Conservation (phyloP, 495 filamentous ascomycete genomes). For the Trichoderma reesei region DNA sequence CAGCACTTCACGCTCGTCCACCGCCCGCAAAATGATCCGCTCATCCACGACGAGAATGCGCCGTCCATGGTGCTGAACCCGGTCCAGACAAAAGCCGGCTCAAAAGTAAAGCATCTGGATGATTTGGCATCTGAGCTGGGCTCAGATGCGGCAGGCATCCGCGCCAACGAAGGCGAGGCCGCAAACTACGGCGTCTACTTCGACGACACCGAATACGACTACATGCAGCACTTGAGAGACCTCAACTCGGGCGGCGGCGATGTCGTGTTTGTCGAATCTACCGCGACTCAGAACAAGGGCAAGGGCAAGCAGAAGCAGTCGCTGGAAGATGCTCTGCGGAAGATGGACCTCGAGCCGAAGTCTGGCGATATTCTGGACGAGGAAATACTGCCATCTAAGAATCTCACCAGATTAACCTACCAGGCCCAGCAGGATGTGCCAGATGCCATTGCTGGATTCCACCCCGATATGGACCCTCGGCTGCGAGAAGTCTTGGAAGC, state of each 20-base stretch:
- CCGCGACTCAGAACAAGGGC: slow-evolving; percentile 49
- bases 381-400: slow-evolving; percentile 61
- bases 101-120: slow-evolving; percentile 53
- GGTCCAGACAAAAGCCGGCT: slow-evolving; percentile 33
- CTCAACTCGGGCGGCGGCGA: slow-evolving; percentile 47
- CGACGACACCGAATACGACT: slow-evolving; percentile 88
- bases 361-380: slow-evolving; percentile 54
- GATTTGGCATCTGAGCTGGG: slow-evolving; percentile 77
- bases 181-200: slow-evolving; percentile 85
- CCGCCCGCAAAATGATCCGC: slow-evolving; percentile 91
- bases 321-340: slow-evolving; percentile 72
- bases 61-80: slow-evolving; percentile 72
- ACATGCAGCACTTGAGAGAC: slow-evolving; percentile 99
- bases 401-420: slow-evolving; percentile 63
- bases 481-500: slow-evolving; percentile 89
- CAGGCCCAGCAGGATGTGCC: slow-evolving; percentile 91
- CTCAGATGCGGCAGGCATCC: slow-evolving; percentile 43
- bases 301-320: slow-evolving; percentile 55
- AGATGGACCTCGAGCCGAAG: slow-evolving; percentile 49
- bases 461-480: slow-evolving; percentile 96
- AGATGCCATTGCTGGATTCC: slow-evolving; percentile 82
- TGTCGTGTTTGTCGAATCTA: slow-evolving; percentile 69
- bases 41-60: slow-evolving; percentile 77
- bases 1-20: slow-evolving; percentile 88
- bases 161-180: slow-evolving; percentile 90